Evolutionary conservation across 352 stramenopile species (phyloP).

Genomic region (Ophiocytium majus): DNA sequence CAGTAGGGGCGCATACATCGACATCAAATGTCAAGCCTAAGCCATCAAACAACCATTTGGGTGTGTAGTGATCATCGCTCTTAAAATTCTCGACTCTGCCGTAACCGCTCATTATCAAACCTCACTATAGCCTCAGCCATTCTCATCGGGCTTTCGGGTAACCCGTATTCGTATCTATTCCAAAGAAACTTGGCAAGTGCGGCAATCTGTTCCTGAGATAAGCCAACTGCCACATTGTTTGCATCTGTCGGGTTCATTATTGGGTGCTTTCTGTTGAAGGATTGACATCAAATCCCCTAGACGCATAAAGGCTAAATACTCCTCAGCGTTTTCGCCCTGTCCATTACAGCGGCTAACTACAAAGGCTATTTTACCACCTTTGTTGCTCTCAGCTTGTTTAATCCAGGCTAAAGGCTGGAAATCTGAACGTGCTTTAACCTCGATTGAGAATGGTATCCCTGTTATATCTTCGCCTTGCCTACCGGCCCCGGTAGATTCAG

Average conservation of each 20-base stretch:
- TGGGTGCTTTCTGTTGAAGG: not conserved
- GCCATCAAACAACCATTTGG: too few relatives aligned
- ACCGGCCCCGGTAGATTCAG: not conserved
- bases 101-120: too few relatives aligned
- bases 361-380: not conserved
- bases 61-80: too few relatives aligned
- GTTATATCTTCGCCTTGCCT: not conserved
- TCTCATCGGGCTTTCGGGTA: not conserved
- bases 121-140: too few relatives aligned
- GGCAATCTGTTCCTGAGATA: not conserved
- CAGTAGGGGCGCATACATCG: too few relatives aligned
- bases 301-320: not conserved
- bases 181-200: not conserved
- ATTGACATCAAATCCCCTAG: not conserved
- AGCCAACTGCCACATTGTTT: not conserved
- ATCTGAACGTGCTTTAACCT: not conserved
- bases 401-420: slow-evolving; percentile 14
- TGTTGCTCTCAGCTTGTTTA: not conserved
- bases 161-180: not conserved
- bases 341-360: not conserved
- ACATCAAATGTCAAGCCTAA: too few relatives aligned
- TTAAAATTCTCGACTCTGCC: too few relatives aligned
- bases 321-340: slow-evolving; percentile 1
- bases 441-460: not conserved
- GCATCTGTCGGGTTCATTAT: not conserved